These are phyloP conservation scores for Coniophora puteana DNA, from an alignment of 1,284 basidiomycete genomes.

Conservation along the genomic window DNA sequence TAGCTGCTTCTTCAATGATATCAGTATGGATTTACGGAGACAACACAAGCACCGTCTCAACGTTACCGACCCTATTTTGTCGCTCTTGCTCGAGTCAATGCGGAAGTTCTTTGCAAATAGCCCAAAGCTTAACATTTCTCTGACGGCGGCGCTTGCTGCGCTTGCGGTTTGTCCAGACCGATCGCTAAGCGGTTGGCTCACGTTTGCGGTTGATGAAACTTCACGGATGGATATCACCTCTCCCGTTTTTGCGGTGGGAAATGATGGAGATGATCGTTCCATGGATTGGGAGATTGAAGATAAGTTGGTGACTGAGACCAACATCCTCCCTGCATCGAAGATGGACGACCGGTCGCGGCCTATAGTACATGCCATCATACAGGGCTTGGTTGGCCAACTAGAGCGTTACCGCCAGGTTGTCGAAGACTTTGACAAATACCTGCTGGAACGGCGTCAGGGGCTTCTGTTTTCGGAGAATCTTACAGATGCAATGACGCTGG, in stretches of 20 bases:
- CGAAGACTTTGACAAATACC: constrained; percentile 79
- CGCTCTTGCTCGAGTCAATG: constrained; percentile 66
- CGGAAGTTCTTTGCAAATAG: constrained; percentile 81
- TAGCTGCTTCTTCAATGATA: constrained; percentile 46
- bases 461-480: constrained; percentile 91
- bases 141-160: constrained; percentile 79
- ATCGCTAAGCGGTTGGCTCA: constrained; percentile 86
- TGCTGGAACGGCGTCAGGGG: constrained; percentile 85
- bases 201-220: constrained; percentile 42
- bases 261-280: constrained; percentile 69
- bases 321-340: constrained; percentile 57
- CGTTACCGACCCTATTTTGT: constrained; percentile 75
- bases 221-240: constrained; percentile 10
- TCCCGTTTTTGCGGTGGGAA: constrained; percentile 15
- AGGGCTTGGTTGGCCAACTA: constrained; percentile 74
- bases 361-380: constrained; percentile 75
- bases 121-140: constrained; percentile 83
- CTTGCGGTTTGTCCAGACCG: constrained; percentile 83
- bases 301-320: constrained; percentile 54
- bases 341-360: constrained; percentile 72
- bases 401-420: constrained; percentile 75
- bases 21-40: constrained; percentile 32
- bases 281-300: constrained; percentile 72
- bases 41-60: constrained; percentile 71
- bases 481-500: constrained; percentile 81